These are phyloP conservation scores for Dryas drummondii DNA, from an alignment of 306 rosid species.

Conservation along the genomic window DNA sequence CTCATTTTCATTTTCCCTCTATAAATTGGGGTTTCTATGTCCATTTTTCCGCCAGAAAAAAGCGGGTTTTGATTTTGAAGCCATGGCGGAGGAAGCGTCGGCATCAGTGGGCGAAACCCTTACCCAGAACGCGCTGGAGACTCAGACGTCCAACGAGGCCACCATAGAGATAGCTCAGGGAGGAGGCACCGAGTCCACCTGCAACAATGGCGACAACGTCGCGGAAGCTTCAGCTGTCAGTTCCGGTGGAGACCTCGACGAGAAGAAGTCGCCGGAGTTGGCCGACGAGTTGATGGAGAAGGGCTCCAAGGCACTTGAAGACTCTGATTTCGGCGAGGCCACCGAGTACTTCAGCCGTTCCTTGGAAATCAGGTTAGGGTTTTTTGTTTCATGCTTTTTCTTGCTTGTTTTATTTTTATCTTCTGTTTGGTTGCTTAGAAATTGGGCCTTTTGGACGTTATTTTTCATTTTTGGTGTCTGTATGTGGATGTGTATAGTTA, in stretches of 20 bases:
- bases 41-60: conserved; percentile 42
- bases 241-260: conserved; percentile 38
- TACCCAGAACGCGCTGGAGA: conserved; percentile 31
- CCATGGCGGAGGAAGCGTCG: conserved; percentile 65
- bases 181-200: conserved; percentile 47
- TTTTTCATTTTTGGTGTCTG: background rate
- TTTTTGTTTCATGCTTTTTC: conserved; percentile 13
- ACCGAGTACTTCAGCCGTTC: conserved; percentile 89
- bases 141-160: conserved; percentile 41
- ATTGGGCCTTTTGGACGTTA: background rate
- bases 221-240: conserved; percentile 42
- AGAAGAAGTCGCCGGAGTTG: conserved; percentile 45
- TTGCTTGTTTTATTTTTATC: background rate
- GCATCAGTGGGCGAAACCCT: conserved; percentile 48
- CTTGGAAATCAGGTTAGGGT: conserved; percentile 85
- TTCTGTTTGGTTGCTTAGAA: background rate
- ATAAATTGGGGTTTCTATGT: background rate
- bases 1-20: conserved; percentile 11
- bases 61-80: conserved; percentile 13
- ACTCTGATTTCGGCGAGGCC: conserved; percentile 65
- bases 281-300: conserved; percentile 66
- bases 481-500: background rate
- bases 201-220: conserved; percentile 26
- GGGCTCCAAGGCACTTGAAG: conserved; percentile 69
- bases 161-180: conserved; percentile 28